Conservation (phyloP, 768 basidiomycete genomes). For the Hortiboletus flavorubellus region DNA sequence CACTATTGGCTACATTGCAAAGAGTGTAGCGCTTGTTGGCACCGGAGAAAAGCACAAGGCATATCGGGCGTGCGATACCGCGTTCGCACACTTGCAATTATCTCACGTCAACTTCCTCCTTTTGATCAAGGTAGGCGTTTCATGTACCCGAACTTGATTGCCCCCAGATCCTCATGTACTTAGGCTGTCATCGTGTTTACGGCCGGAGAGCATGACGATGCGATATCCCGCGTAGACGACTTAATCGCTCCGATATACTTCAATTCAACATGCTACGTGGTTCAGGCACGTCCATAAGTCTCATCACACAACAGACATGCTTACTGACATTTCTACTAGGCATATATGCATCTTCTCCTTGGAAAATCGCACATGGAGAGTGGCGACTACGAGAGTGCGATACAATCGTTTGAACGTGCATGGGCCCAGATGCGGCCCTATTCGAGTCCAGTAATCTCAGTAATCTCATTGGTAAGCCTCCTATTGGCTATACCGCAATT, state of each 20-base stretch:
- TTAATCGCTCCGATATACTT: background rate
- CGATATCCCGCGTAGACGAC: background rate
- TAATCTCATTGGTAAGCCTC: background rate
- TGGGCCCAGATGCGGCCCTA: too few relatives aligned
- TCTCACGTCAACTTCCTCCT: background rate
- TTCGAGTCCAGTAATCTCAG: background rate
- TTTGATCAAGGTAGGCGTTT: background rate
- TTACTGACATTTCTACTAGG: background rate
- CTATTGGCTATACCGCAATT: too few relatives aligned
- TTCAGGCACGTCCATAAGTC: background rate
- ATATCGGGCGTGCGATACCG: background rate
- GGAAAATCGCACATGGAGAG: background rate
- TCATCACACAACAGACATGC: background rate
- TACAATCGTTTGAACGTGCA: background rate
- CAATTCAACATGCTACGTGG: background rate
- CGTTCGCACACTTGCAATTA: background rate
- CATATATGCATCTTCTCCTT: background rate
- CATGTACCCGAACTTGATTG: background rate
- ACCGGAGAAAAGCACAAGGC: background rate
- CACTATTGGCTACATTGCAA: background rate
- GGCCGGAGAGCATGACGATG: background rate
- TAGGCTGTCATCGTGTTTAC: background rate
- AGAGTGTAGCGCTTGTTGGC: background rate
- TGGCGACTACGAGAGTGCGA: background rate
- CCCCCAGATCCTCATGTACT: accelerated